Evolutionary conservation across 345 rosid species (phyloP), one percentile per base, ranked within the genome.

Genomic region (Carallia pectinifolia): DNA sequence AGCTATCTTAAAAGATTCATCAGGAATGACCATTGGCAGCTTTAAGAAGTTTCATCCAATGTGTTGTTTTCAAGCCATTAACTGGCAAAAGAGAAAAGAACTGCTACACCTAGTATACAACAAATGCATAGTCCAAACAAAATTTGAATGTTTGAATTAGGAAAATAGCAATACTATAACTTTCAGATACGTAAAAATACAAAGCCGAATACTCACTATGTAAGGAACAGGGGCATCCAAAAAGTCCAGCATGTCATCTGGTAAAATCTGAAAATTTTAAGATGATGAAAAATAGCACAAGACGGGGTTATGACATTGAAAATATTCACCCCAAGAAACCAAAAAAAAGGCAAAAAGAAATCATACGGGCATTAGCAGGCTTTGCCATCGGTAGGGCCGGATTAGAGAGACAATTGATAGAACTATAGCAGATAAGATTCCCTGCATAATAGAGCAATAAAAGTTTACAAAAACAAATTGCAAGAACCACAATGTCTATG

Each of bases 201-300:
- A 30, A 71, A 73, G 39, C 18, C 30, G 13, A 47, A 58, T 30
- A 86, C 97, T 94, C 76, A 94, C 97, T 62, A 89, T 74, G 74
- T 94, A 94, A 65, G 98, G 97, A 70, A 91, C 97, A 30, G 98
- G 97, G 30, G 96, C 98, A 80, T 94, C 98, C 83, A 91, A 81
- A 82, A 89, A 91, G 69, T 94, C 98, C 73, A 91, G 80, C 97
- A 91, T 94, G 81, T 89, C 95, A 82, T 94, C 87, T 8, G 98
- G 96, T 80, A 94, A 84, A 83, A 94, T 85, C 97, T 94, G 88
- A 58, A 83, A 68, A 70, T 33, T 71, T 7, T 58, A 66, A 31
- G 2, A 68, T 66, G 58, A 39, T 6, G 29, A 80, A 65, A 72
- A 78, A 62, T 62, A 15, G 62, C 23, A 50, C 36, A 38, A 39